These are phyloP conservation scores for Paramarasmius palmivorus DNA, from an alignment of 1,284 basidiomycete genomes.

Conservation along the genomic window DNA sequence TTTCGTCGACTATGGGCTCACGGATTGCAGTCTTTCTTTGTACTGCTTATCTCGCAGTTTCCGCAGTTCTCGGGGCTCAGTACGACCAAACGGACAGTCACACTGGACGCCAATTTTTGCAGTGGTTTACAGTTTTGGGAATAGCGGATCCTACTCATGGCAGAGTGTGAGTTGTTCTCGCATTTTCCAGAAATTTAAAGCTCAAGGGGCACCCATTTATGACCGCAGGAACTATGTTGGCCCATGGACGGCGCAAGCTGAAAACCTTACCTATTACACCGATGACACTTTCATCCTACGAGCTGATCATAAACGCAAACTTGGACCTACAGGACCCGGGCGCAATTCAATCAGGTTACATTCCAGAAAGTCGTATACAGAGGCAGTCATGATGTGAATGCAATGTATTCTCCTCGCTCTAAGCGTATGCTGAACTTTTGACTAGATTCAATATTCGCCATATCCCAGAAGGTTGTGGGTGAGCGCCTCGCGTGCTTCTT, in stretches of 20 bases:
- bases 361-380: constrained; percentile 51
- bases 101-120: no score
- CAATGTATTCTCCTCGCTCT: not conserved
- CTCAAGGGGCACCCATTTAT: constrained; percentile 1
- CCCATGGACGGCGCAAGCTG: constrained; percentile 38
- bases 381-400: constrained; percentile 57
- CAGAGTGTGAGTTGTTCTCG: constrained; percentile 52
- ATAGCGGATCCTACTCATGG: constrained; percentile 63
- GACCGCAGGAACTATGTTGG: constrained; percentile 53
- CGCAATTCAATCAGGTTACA: constrained; percentile 60
- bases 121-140: constrained; percentile 21
- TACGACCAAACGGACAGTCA: no score
- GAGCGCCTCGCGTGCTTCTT: constrained; percentile 24
- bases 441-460: constrained; percentile 53
- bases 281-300: constrained; percentile 51
- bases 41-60: no score
- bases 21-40: no score
- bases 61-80: no score
- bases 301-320: constrained; percentile 48
- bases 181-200: constrained; percentile 7
- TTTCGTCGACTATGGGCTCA: no score
- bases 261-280: constrained; percentile 50
- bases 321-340: constrained; percentile 49
- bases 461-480: constrained; percentile 69
- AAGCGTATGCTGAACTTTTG: not conserved